Percentiles rank a stretch among this genome's conserved stretches.
Conservation (phyloP, 164 flowering plant genomes). For the Malania oleifera region DNA sequence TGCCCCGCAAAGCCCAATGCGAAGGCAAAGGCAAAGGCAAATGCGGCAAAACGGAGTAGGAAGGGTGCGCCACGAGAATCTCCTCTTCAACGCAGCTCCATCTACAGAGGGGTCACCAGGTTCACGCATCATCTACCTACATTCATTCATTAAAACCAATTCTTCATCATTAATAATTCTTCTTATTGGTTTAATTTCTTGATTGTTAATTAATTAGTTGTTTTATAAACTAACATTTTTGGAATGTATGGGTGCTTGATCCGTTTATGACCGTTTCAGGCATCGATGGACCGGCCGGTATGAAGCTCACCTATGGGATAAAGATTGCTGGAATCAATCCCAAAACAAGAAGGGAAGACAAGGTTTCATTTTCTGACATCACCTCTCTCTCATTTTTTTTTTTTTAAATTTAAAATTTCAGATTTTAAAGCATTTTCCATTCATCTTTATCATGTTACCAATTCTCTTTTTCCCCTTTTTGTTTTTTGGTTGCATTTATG, state of each 20-base stretch:
- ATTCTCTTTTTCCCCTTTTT: neutral
- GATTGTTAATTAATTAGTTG: neutral
- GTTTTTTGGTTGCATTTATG: neutral
- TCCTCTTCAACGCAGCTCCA: conserved; percentile 85
- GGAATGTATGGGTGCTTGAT: neutral
- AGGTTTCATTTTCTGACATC: conserved; percentile 33
- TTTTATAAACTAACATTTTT: neutral
- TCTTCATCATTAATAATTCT: neutral
- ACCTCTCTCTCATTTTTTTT: neutral
- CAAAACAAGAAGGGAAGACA: conserved; percentile 93
- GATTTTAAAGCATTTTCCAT: neutral
- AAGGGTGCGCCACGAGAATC: conserved; percentile 73
- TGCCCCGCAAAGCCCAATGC: neutral
- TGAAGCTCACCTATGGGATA: conserved; percentile 98
- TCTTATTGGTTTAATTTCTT: neutral
- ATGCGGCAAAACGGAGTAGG: conserved; percentile 59
- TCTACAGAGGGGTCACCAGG: conserved; percentile 91
- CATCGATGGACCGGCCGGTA: conserved; percentile 92
- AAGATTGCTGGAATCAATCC: conserved; percentile 84
- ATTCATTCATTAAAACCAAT: neutral
- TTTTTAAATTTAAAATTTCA: neutral
- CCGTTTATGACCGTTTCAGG: conserved; percentile 34
- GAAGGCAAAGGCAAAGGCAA: neutral
- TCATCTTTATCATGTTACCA: neutral
- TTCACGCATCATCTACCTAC: conserved; percentile 1